phyloP scores from a whole-genome alignment of 768 basidiomycete genomes.

The Glaciozyma antarctica region DNA sequence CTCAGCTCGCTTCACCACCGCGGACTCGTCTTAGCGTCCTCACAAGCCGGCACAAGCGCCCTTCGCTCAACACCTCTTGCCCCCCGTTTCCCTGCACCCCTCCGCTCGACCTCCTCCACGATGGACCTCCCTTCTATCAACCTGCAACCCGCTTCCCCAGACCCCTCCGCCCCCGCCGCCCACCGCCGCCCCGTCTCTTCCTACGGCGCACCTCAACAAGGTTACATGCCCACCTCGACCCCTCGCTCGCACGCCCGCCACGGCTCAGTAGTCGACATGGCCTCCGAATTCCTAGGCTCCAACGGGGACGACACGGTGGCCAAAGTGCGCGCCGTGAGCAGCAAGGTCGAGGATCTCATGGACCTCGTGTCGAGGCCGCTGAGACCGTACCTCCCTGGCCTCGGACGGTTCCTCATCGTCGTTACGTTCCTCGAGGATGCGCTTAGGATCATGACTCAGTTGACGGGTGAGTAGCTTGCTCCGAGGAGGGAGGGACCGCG shows the following conservation, averaged over 20 bases:
- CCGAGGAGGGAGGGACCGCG: not conserved
- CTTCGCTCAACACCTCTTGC: too few relatives aligned
- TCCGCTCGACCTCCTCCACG: too few relatives aligned
- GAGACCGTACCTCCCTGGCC: conserved; percentile 83
- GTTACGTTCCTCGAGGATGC: conserved; percentile 98
- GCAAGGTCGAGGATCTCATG: conserved; percentile 68
- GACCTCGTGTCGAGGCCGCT: conserved; percentile 89
- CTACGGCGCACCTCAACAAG: not conserved
- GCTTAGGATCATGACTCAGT: conserved; percentile 64
- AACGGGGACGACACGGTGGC: conserved; percentile 25
- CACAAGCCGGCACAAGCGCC: too few relatives aligned
- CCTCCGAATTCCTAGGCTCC: conserved; percentile 22
- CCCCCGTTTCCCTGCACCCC: too few relatives aligned
- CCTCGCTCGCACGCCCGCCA: conserved; percentile 8
- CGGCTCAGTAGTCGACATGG: conserved; percentile 23
- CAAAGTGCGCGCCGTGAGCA: conserved; percentile 37
- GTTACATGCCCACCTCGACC: not conserved
- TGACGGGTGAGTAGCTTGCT: conserved; percentile 13
- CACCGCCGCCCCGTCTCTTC: too few relatives aligned
- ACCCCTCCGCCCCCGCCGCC: too few relatives aligned
- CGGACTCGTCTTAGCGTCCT: too few relatives aligned
- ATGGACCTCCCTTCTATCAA: too few relatives aligned
- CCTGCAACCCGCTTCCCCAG: too few relatives aligned
- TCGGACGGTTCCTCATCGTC: conserved; percentile 93
- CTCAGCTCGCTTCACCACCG: too few relatives aligned